These are phyloP conservation scores for Teratosphaeria destructans DNA, from an alignment of 2,329 filamentous ascomycete species.

Conservation along the genomic window DNA sequence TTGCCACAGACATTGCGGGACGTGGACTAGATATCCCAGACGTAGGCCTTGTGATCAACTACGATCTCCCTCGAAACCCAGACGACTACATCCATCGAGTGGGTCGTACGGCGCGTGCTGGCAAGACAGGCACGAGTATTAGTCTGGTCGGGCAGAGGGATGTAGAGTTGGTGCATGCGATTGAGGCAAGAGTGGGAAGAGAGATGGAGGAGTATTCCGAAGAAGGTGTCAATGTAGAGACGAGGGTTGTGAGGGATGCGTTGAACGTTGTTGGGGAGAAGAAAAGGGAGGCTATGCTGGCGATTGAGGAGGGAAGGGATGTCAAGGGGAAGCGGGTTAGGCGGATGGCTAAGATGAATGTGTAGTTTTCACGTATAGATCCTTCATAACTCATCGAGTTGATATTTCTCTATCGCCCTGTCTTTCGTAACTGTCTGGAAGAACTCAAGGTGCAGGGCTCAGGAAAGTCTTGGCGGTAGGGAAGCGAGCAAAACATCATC, in stretches of 20 bases:
- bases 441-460: background rate
- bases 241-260: constrained; percentile 70
- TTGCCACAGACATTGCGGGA: constrained; percentile 90
- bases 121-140: constrained; percentile 68
- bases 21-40: constrained; percentile 92
- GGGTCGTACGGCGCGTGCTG: constrained; percentile 87
- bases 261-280: constrained; percentile 89
- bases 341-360: background rate
- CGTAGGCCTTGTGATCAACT: constrained; percentile 85
- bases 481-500: background rate
- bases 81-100: constrained; percentile 97
- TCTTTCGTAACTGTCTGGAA: background rate
- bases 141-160: constrained; percentile 90
- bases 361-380: background rate
- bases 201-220: constrained; percentile 77
- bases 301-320: constrained; percentile 86
- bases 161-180: constrained; percentile 79
- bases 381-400: background rate
- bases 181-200: constrained; percentile 71
- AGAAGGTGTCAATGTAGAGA: constrained; percentile 90
- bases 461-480: background rate
- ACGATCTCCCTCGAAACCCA: constrained; percentile 88
- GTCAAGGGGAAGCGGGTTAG: constrained; percentile 65
- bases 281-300: constrained; percentile 81
- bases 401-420: background rate